A percentile compares a stretch with the other conserved stretches of the same genome.
Evolutionary conservation across 805 yeast genomes (phyloP).

Genomic region (Limtongozyma cylindracea): DNA sequence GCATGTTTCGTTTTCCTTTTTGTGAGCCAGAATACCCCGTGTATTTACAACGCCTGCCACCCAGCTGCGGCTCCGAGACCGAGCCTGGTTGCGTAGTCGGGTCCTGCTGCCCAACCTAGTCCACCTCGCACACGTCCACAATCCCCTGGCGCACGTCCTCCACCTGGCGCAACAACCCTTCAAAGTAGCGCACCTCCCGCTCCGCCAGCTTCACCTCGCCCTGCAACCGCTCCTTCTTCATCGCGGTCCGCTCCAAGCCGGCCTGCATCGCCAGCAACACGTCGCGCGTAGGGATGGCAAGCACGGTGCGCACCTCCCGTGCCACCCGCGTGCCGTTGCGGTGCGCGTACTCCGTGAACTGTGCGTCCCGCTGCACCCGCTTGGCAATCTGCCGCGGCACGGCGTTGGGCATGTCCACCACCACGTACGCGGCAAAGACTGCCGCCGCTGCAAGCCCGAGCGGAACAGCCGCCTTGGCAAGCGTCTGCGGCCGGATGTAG

Average conservation of each 20-base stretch:
- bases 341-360: constrained; percentile 53
- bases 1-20: too few species aligned
- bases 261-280: constrained; percentile 48
- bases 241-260: constrained; percentile 30
- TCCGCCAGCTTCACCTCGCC: too few species aligned
- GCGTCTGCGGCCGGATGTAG: constrained; percentile 11
- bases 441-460: constrained; percentile 25
- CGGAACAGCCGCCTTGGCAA: constrained; percentile 28
- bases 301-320: constrained; percentile 59
- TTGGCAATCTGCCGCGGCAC: constrained; percentile 62
- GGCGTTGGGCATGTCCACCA: constrained; percentile 72
- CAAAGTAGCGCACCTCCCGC: too few species aligned
- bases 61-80: too few species aligned
- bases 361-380: constrained; percentile 38
- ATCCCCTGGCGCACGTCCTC: too few species aligned
- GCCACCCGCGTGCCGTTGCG: constrained; percentile 55
- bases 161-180: too few species aligned
- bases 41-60: too few species aligned
- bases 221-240: constrained; percentile 29
- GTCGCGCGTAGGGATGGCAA: constrained; percentile 63
- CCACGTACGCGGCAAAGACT: constrained; percentile 32
- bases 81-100: too few species aligned
- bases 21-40: too few species aligned
- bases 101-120: too few species aligned
- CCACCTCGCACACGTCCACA: too few species aligned